phyloP scores from a whole-genome alignment of 75 land plant genomes.

The Selaginella moellendorffii region DNA sequence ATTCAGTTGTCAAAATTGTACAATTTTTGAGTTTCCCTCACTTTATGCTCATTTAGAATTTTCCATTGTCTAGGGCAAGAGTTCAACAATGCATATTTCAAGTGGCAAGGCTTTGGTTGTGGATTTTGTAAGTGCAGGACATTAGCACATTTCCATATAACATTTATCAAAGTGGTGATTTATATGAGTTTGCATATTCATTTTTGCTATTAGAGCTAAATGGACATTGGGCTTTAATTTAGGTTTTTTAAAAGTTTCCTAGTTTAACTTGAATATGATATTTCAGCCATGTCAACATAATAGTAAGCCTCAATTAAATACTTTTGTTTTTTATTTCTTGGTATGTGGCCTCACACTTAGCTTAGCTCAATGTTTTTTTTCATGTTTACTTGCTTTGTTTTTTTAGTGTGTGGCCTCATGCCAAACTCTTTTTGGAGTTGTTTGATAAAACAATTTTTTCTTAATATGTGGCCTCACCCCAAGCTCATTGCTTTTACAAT shows the following conservation, averaged over 20 bases:
- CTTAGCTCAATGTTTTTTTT: background rate
- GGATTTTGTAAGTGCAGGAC: too few relatives aligned
- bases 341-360: background rate
- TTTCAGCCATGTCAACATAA: too few relatives aligned
- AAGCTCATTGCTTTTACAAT: too few relatives aligned
- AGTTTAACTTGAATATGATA: too few relatives aligned
- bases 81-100: too few relatives aligned
- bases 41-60: background rate
- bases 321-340: background rate
- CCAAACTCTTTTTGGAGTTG: background rate
- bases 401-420: background rate
- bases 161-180: too few relatives aligned
- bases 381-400: background rate
- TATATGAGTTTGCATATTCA: background rate
- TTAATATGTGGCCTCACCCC: too few relatives aligned
- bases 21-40: background rate
- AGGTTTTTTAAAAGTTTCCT: background rate
- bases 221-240: background rate
- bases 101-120: too few relatives aligned
- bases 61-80: background rate
- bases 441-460: too few relatives aligned
- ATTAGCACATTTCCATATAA: too few relatives aligned
- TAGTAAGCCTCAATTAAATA: background rate
- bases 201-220: background rate
- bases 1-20: background rate